A percentile compares a stretch with the other conserved stretches of the same genome.
phyloP scores from a whole-genome alignment of 495 filamentous ascomycete species.

The Staphylotrichum longicolle region DNA sequence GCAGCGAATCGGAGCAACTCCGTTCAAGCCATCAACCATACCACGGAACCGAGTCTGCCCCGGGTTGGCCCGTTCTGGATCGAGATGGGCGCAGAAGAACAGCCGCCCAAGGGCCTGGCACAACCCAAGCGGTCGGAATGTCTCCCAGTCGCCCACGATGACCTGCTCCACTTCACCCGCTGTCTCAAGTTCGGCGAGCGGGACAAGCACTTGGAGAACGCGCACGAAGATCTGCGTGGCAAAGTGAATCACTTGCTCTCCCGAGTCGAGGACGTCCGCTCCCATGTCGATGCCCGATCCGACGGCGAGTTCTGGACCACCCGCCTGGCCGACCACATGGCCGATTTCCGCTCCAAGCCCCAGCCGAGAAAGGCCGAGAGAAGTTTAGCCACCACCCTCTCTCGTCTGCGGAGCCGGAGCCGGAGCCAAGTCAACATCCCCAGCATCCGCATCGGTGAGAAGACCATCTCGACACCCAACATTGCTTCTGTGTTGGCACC shows the following conservation, averaged over 20 bases:
- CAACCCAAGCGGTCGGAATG: constrained; percentile 8
- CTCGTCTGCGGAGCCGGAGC: constrained; percentile 17
- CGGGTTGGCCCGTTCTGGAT: no score
- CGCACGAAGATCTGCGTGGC: constrained; percentile 4
- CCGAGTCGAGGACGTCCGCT: constrained; percentile 13
- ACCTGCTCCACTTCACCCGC: constrained; percentile 18
- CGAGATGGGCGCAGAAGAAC: constrained; percentile 7
- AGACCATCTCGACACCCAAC: constrained; percentile 12
- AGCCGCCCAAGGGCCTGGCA: neutral
- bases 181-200: constrained; percentile 19
- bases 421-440: constrained; percentile 14
- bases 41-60: no score
- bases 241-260: constrained; percentile 17
- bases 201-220: constrained; percentile 16
- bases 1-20: no score
- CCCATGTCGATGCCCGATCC: constrained; percentile 8
- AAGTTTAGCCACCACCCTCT: constrained; percentile 17
- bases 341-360: constrained; percentile 21
- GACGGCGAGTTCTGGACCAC: constrained; percentile 23
- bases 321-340: constrained; percentile 20
- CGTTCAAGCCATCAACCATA: no score
- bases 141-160: constrained; percentile 16
- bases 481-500: constrained; percentile 6
- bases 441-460: neutral
- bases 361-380: constrained; percentile 17